Conservation (phyloP, 2,329 filamentous ascomycete genomes). For the Beauveria scarabaeidicola region DNA sequence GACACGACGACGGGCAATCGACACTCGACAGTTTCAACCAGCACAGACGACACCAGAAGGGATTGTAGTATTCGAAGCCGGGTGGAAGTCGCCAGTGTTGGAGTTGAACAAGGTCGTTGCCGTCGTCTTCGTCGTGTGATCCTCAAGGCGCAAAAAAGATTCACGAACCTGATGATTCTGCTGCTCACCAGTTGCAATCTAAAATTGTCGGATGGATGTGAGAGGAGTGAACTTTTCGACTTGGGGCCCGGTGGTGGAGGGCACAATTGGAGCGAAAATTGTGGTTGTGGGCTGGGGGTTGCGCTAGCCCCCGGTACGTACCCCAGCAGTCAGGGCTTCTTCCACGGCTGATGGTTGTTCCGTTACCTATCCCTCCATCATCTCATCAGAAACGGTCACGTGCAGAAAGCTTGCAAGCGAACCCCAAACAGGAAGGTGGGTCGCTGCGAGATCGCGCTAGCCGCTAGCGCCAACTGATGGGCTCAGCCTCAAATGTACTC, state of each 20-base stretch:
- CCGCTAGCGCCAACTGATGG: background rate
- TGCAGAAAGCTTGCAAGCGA: background rate
- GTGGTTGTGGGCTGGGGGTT: slow-evolving; percentile 31
- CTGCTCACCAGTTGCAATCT: slow-evolving; percentile 41
- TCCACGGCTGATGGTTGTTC: slow-evolving; percentile 1
- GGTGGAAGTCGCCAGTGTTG: slow-evolving; percentile 9
- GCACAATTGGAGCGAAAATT: slow-evolving; percentile 28
- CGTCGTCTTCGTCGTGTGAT: slow-evolving; percentile 12
- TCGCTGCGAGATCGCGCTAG: background rate
- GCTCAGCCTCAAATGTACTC: too few species aligned
- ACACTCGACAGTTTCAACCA: background rate
- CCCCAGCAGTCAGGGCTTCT: slow-evolving; percentile 20
- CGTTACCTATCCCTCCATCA: background rate
- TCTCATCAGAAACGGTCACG: background rate
- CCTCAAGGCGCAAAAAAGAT: background rate
- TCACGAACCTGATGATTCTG: slow-evolving; percentile 41
- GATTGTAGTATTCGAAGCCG: background rate
- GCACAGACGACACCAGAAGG: background rate
- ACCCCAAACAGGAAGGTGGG: slow-evolving; percentile 1
- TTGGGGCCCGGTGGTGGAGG: slow-evolving; percentile 20
- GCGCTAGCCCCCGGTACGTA: slow-evolving; percentile 29
- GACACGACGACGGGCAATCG: background rate
- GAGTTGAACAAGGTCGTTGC: slow-evolving; percentile 17
- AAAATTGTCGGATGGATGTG: slow-evolving; percentile 29
- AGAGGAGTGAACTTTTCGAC: slow-evolving; percentile 30